These are phyloP conservation scores for Saccharum officinarum DNA, from an alignment of 176 grass and related monocot species.

Conservation along the genomic window DNA sequence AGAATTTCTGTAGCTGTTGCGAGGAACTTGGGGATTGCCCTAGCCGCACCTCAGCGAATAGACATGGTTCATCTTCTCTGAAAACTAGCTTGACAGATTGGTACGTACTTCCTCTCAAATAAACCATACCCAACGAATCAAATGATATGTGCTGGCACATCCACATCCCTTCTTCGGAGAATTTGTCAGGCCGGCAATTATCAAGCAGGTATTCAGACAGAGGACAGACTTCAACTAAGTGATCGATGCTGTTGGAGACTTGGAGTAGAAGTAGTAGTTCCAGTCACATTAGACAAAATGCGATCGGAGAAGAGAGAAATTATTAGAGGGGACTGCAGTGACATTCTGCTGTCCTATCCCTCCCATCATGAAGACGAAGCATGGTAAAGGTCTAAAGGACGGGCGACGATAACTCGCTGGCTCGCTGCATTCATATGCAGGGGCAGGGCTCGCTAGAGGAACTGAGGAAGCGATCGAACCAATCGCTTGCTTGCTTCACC, in stretches of 20 bases:
- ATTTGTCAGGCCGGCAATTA: neutral
- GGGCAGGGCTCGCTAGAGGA: neutral
- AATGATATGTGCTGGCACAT: neutral
- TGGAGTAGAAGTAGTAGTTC: neutral
- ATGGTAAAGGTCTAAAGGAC: too few species aligned
- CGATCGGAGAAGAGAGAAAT: neutral
- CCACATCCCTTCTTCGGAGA: neutral
- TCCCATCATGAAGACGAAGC: too few species aligned
- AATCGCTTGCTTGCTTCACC: slow-evolving; percentile 78
- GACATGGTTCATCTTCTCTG: neutral
- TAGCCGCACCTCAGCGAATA: neutral
- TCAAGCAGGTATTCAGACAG: neutral
- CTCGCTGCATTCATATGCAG: neutral
- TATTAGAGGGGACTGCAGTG: neutral
- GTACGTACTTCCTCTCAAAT: neutral
- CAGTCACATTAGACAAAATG: neutral
- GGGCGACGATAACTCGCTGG: neutral
- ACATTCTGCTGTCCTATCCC: neutral
- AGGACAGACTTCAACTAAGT: neutral
- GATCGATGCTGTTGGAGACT: neutral
- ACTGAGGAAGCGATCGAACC: slow-evolving; percentile 62
- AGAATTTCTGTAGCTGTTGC: slow-evolving; percentile 9
- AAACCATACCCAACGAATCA: neutral
- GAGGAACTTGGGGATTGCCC: neutral
- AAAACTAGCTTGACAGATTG: neutral